Base-by-base conservation (phyloP, 805 yeast genomes). In the Maudiozyma serrabonitensis region DNA sequence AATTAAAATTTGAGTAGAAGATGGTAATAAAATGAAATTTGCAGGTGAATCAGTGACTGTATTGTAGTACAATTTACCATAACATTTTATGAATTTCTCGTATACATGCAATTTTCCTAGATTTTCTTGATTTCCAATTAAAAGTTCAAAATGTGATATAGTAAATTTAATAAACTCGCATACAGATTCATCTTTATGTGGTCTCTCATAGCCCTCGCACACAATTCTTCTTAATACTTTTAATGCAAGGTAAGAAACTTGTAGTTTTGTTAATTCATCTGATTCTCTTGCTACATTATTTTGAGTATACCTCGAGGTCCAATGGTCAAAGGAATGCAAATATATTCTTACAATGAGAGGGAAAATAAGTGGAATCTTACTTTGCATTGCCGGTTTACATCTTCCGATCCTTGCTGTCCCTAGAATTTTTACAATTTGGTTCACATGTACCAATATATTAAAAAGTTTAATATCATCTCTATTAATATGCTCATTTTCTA, bases 401-500 rank as follows among this genome's bases (percentile, higher is more conserved):
- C 87, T 76, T 6, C 98, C 98, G 35, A 91, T 86, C 56, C 90
- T 73, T 1, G 90, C 89, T 49, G 83, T 70, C 1, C 90, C 75
- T 25, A 91, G 66, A 3, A 77, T 72, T 65, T 93, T 93, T 54
- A 90, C 74, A 3, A 87, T 74, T 63, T 89, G 95, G 63, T 87
- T 87, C 48, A 87, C 62, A 16, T 87, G 80, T 16, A 81, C 68
- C 50, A 89, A 70, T 12, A 80, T 57, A 58, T 88, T 87, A 61
- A 80, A 79, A 9, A 84, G 67, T 40, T 79, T 74, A 4, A 80
- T 70, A 40, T 80, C 64, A 52, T 80, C 75, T 25, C 68, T 70
- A 42, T 67, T 65, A 26, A 69, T 65, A 13, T 73, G 71, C 16
- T 74, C 73, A 12, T 70, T 66, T 50, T 69, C 78, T 45, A 84